Percentiles rank a stretch among this genome's conserved stretches.
Evolutionary conservation across 352 stramenopile species (phyloP).

Genomic region (Phytopythium oedochilum): DNA sequence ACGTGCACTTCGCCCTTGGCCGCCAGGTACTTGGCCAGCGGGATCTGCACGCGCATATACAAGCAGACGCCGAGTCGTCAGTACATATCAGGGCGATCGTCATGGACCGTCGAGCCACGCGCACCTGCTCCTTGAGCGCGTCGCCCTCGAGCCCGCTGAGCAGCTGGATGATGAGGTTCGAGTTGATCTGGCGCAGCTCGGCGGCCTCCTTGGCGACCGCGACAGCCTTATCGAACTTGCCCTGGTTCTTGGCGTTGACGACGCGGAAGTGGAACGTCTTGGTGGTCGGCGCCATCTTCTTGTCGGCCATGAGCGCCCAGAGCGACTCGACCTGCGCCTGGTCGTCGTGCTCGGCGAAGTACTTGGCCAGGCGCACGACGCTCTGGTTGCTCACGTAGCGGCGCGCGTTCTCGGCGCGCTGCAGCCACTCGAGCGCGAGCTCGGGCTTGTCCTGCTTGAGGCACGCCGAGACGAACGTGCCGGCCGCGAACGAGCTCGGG

Average conservation of each 20-base stretch:
- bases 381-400: conserved; percentile 80
- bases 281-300: conserved; percentile 42
- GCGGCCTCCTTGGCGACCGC: conserved; percentile 62
- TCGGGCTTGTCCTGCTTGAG: conserved; percentile 56
- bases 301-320: conserved; percentile 37
- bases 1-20: conserved; percentile 77
- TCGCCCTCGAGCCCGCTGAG: conserved; percentile 58
- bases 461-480: conserved; percentile 64
- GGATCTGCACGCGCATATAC: conserved; percentile 31
- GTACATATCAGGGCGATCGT: neutral
- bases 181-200: conserved; percentile 69
- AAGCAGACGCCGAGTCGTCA: neutral
- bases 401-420: conserved; percentile 58
- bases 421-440: conserved; percentile 67
- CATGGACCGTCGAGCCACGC: conserved; percentile 1
- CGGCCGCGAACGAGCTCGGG: conserved; percentile 50
- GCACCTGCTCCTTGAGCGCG: conserved; percentile 49
- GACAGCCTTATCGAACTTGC: conserved; percentile 54
- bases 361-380: conserved; percentile 64
- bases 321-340: conserved; percentile 62
- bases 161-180: conserved; percentile 65
- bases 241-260: conserved; percentile 56
- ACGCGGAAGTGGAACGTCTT: conserved; percentile 79
- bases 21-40: conserved; percentile 71
- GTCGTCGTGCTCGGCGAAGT: conserved; percentile 49